These are phyloP conservation scores for California macrophylla DNA, from an alignment of 441 rosid species.

Conservation along the genomic window DNA sequence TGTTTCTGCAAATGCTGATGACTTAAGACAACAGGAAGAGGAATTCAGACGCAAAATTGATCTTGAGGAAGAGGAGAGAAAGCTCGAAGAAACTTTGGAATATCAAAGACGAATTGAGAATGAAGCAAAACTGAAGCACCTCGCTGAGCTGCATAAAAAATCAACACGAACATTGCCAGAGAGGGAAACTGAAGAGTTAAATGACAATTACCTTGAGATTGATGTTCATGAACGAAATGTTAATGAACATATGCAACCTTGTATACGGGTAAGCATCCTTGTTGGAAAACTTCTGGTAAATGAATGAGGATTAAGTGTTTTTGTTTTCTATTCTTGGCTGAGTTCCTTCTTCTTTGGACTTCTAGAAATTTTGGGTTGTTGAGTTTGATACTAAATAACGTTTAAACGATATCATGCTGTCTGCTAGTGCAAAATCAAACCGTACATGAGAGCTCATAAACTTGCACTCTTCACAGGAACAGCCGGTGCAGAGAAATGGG, in stretches of 20 bases:
- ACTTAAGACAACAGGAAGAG: slow-evolving; percentile 56
- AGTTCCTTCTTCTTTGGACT: slow-evolving; percentile 8
- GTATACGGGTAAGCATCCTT: slow-evolving; percentile 28
- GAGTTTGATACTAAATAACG: background rate
- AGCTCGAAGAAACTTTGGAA: slow-evolving; percentile 75
- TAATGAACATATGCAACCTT: slow-evolving; percentile 19
- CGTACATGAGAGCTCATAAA: slow-evolving; percentile 10
- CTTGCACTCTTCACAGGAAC: slow-evolving; percentile 24
- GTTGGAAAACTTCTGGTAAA: background rate
- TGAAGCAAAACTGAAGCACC: slow-evolving; percentile 81
- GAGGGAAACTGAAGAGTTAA: slow-evolving; percentile 26
- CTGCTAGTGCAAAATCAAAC: background rate
- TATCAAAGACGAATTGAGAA: slow-evolving; percentile 83
- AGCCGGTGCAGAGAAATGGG: slow-evolving; percentile 23
- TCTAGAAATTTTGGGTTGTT: background rate
- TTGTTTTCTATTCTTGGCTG: background rate
- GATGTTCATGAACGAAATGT: slow-evolving; percentile 23
- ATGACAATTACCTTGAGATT: slow-evolving; percentile 26
- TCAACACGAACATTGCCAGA: slow-evolving; percentile 28
- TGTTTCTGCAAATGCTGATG: slow-evolving; percentile 35
- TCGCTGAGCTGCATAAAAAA: slow-evolving; percentile 69
- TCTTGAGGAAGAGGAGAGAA: slow-evolving; percentile 81
- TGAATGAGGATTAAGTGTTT: background rate
- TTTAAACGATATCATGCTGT: background rate
- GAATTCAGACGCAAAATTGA: slow-evolving; percentile 60